These are phyloP conservation scores for Hyaloscypha finlandica DNA, from an alignment of 495 filamentous ascomycete species.

Conservation along the genomic window DNA sequence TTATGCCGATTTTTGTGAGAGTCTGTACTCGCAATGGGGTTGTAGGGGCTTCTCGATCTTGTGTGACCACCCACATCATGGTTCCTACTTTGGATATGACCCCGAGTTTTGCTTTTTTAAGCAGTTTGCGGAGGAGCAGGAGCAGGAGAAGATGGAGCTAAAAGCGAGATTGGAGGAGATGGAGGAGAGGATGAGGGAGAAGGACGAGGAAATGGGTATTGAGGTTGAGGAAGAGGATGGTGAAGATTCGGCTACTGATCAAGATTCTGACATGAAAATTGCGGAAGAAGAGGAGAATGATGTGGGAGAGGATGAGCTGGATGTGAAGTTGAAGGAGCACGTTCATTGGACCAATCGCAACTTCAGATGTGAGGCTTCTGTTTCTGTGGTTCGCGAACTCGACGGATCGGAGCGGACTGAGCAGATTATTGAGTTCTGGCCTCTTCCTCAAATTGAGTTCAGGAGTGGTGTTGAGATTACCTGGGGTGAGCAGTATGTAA, in stretches of 20 bases:
- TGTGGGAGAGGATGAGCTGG: too few relatives aligned
- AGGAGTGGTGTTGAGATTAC: neutral
- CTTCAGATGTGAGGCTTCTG: slow-evolving; percentile 14
- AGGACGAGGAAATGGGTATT: too few relatives aligned
- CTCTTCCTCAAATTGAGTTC: neutral
- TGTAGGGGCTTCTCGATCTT: slow-evolving; percentile 21
- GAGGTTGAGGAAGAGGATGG: too few relatives aligned
- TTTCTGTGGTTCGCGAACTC: too few relatives aligned
- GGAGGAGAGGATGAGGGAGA: too few relatives aligned
- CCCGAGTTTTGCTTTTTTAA: slow-evolving; percentile 16
- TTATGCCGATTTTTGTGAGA: slow-evolving; percentile 27
- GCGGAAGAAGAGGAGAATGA: too few relatives aligned
- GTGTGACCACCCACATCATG: slow-evolving; percentile 15
- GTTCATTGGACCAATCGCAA: slow-evolving; percentile 8
- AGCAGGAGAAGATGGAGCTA: too few relatives aligned
- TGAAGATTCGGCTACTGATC: too few relatives aligned
- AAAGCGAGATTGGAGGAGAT: too few relatives aligned
- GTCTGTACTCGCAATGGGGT: slow-evolving; percentile 4
- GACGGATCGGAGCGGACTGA: neutral
- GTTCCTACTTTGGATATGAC: slow-evolving; percentile 21
- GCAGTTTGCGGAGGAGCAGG: slow-evolving; percentile 4
- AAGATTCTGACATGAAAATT: too few relatives aligned
- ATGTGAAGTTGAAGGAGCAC: too few relatives aligned
- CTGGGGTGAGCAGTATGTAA: slow-evolving; percentile 25
- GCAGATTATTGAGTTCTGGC: slow-evolving; percentile 17